A percentile compares a stretch with the other conserved stretches of the same genome.
Conservation (phyloP, 257 asterid species). For the Plantago major region DNA sequence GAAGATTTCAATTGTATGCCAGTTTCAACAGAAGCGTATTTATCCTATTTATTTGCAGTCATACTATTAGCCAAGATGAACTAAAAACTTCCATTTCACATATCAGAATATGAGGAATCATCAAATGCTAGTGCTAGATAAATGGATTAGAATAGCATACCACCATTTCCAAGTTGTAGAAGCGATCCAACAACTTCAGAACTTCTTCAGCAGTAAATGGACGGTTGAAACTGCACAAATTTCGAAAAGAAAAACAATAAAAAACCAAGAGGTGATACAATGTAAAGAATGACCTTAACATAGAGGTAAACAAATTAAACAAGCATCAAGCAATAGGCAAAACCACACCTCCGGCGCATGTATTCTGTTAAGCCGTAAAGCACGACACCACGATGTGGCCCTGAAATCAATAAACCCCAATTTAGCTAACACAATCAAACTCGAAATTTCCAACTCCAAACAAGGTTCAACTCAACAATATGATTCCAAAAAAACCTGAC, state of each 20-base stretch:
- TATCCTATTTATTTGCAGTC: too few relatives aligned
- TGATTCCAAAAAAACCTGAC: too few relatives aligned
- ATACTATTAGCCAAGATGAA: too few relatives aligned
- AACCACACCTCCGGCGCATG: slow-evolving; percentile 66
- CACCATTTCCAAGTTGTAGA: slow-evolving; percentile 93
- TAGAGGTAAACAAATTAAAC: too few relatives aligned
- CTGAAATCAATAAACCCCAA: slow-evolving; percentile 38
- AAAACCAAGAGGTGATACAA: not conserved
- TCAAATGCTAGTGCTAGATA: not conserved
- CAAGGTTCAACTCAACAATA: too few relatives aligned
- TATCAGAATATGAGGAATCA: too few relatives aligned
- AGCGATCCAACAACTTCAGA: slow-evolving; percentile 80
- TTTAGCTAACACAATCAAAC: not conserved
- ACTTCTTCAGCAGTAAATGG: slow-evolving; percentile 74
- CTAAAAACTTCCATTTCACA: too few relatives aligned
- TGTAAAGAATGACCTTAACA: not conserved
- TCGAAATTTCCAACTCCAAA: too few relatives aligned
- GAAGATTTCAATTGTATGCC: too few relatives aligned
- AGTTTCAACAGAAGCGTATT: too few relatives aligned
- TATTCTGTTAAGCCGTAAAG: slow-evolving; percentile 47
- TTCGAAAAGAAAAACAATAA: not conserved
- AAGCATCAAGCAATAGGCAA: not conserved
- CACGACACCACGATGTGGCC: slow-evolving; percentile 72
- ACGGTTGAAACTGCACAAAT: slow-evolving; percentile 62
- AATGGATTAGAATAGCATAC: slow-evolving; percentile 32